These are phyloP conservation scores for Mycena sanguinolenta DNA, from an alignment of 768 basidiomycete species.

Conservation along the genomic window DNA sequence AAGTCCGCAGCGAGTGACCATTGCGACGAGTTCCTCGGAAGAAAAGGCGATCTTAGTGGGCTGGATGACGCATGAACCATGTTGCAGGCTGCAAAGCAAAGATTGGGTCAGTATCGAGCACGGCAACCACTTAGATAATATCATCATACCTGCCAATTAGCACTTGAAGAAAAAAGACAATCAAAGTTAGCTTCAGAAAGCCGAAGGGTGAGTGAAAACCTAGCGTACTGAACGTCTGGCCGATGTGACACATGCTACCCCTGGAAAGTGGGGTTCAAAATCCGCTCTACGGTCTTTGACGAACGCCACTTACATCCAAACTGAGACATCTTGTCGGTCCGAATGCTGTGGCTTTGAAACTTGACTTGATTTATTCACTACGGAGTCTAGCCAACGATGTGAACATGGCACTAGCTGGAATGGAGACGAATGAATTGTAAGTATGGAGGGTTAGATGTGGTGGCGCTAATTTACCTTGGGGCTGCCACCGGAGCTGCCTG, in stretches of 20 bases:
- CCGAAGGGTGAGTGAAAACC: slow-evolving; percentile 34
- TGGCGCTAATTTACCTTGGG: slow-evolving; percentile 55
- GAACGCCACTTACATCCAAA: slow-evolving; percentile 67
- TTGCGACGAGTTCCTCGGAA: slow-evolving; percentile 64
- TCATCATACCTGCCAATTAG: slow-evolving; percentile 31
- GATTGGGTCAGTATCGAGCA: slow-evolving; percentile 51
- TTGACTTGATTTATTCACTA: slow-evolving; percentile 61
- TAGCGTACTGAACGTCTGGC: slow-evolving; percentile 65
- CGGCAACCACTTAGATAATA: slow-evolving; percentile 34
- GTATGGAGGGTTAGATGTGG: neutral
- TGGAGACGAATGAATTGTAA: slow-evolving; percentile 6
- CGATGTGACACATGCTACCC: slow-evolving; percentile 74
- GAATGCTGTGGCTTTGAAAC: slow-evolving; percentile 56
- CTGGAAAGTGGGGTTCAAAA: slow-evolving; percentile 49
- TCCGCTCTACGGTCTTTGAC: slow-evolving; percentile 30
- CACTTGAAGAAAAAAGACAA: slow-evolving; percentile 25
- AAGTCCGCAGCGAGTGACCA: slow-evolving; percentile 65
- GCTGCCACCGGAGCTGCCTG: slow-evolving; percentile 75
- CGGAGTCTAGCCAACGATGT: slow-evolving; percentile 65
- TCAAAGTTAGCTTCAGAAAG: slow-evolving; percentile 37
- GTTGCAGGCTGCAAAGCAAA: slow-evolving; percentile 60
- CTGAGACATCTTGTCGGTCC: slow-evolving; percentile 65
- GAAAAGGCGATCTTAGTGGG: slow-evolving; percentile 68
- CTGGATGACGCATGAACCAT: slow-evolving; percentile 71
- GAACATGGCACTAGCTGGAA: slow-evolving; percentile 65